Percentiles rank a stretch among this genome's conserved stretches.
Evolutionary conservation across 208 protist genomes (phyloP).

Genomic region (Naegleria lovaniensis): DNA sequence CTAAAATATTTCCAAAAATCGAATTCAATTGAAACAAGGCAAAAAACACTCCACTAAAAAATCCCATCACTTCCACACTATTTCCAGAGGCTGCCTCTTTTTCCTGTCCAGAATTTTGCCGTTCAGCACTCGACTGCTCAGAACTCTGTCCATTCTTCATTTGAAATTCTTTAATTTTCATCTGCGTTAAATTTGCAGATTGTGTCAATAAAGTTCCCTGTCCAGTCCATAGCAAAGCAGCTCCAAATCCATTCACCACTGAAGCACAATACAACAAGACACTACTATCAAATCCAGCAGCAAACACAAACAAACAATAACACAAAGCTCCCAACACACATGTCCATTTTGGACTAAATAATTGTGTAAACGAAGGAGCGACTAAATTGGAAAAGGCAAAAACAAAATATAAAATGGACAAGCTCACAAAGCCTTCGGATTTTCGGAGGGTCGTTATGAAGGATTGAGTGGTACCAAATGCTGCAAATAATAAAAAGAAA

Average conservation of each 20-base stretch:
- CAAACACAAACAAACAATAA: conserved; percentile 16
- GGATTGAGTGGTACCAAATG: conserved; percentile 6
- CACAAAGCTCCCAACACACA: background rate
- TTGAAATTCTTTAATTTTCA: background rate
- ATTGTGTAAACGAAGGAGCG: background rate
- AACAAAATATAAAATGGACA: background rate
- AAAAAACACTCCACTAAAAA: conserved; percentile 14
- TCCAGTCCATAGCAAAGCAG: conserved; percentile 15
- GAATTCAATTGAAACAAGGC: background rate
- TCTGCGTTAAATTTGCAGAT: background rate
- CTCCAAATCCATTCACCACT: conserved; percentile 7
- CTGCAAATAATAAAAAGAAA: conserved; percentile 20
- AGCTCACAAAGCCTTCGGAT: background rate
- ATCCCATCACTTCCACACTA: background rate
- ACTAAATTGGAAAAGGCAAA: conserved; percentile 24
- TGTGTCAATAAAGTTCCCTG: background rate
- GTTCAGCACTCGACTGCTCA: too few species aligned
- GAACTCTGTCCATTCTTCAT: background rate
- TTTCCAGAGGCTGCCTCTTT: too few species aligned
- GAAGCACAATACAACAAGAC: background rate
- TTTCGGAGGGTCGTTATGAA: background rate
- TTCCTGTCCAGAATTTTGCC: too few species aligned
- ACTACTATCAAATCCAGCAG: background rate
- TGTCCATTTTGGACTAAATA: background rate
- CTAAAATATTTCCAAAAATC: conserved; percentile 15